Conservation (phyloP, 345 rosid species). For the Tarenaya hassleriana region DNA sequence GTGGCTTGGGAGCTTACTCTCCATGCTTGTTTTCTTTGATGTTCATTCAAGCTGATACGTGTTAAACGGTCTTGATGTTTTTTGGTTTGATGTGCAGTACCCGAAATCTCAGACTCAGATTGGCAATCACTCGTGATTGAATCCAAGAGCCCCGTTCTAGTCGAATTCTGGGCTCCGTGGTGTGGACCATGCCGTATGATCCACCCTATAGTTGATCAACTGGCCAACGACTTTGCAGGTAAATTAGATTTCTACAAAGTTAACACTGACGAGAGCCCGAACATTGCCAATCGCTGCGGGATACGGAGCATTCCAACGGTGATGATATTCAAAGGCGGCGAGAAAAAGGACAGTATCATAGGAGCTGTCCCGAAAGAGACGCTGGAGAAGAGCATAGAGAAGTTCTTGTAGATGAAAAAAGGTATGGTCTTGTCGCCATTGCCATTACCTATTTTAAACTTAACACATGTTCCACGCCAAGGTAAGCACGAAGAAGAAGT, state of each 20-base stretch:
- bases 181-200: constrained; percentile 82
- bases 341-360: constrained; percentile 65
- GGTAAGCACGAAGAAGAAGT: too few relatives aligned
- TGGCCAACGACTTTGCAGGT: constrained; percentile 51
- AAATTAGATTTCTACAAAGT: constrained; percentile 63
- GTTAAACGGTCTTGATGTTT: neutral
- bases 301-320: constrained; percentile 68
- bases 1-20: neutral
- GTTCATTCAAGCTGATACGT: neutral
- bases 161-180: constrained; percentile 84
- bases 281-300: constrained; percentile 47
- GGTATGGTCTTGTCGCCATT: neutral
- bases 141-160: constrained; percentile 48
- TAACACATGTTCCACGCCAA: too few relatives aligned
- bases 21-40: neutral
- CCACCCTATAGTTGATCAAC: constrained; percentile 50
- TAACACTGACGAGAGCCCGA: constrained; percentile 65
- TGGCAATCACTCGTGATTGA: constrained; percentile 64
- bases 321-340: constrained; percentile 54
- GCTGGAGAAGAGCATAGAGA: constrained; percentile 49
- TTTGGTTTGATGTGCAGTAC: constrained; percentile 33
- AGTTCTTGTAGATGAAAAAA: constrained; percentile 42
- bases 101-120: constrained; percentile 40
- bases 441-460: too few relatives aligned
- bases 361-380: constrained; percentile 74